Conservation (phyloP, 495 filamentous ascomycete species). For the Letharia columbiana region DNA sequence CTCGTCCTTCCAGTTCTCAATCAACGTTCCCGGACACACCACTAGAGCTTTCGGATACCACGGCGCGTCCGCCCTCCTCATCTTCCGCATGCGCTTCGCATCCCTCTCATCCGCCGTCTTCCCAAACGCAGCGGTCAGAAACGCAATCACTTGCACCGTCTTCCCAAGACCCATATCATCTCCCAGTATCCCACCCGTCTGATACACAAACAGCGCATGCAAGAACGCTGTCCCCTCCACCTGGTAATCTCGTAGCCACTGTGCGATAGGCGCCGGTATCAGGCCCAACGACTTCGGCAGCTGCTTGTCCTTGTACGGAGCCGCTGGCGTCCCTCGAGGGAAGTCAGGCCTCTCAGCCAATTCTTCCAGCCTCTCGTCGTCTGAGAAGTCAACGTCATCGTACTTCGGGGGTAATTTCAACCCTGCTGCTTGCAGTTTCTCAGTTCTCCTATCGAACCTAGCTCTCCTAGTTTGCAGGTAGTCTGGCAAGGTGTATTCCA, state of each 20-base stretch:
- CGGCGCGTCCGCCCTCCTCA: slow-evolving; percentile 44
- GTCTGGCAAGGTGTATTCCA: slow-evolving; percentile 50
- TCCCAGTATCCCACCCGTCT: slow-evolving; percentile 81
- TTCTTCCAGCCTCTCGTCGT: slow-evolving; percentile 59
- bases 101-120: slow-evolving; percentile 91
- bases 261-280: slow-evolving; percentile 84
- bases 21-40: slow-evolving; percentile 79
- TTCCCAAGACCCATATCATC: slow-evolving; percentile 99
- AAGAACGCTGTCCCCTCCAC: slow-evolving; percentile 78
- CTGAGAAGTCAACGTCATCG: slow-evolving; percentile 76
- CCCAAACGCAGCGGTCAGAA: slow-evolving; percentile 85
- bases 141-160: slow-evolving; percentile 93
- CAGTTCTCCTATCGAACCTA: slow-evolving; percentile 45
- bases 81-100: slow-evolving; percentile 83
- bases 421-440: slow-evolving; percentile 55
- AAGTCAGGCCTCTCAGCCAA: slow-evolving; percentile 65
- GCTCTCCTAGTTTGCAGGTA: slow-evolving; percentile 47
- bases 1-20: slow-evolving; percentile 85
- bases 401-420: slow-evolving; percentile 73
- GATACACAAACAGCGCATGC: slow-evolving; percentile 84
- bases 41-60: slow-evolving; percentile 90
- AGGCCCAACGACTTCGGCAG: slow-evolving; percentile 69
- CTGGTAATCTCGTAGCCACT: slow-evolving; percentile 90
- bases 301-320: slow-evolving; percentile 64
- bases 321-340: slow-evolving; percentile 48